A percentile compares a stretch with the other conserved stretches of the same genome.
Evolutionary conservation across 78 protist genomes (phyloP).

Genomic region (Salpingoeca rosetta): DNA sequence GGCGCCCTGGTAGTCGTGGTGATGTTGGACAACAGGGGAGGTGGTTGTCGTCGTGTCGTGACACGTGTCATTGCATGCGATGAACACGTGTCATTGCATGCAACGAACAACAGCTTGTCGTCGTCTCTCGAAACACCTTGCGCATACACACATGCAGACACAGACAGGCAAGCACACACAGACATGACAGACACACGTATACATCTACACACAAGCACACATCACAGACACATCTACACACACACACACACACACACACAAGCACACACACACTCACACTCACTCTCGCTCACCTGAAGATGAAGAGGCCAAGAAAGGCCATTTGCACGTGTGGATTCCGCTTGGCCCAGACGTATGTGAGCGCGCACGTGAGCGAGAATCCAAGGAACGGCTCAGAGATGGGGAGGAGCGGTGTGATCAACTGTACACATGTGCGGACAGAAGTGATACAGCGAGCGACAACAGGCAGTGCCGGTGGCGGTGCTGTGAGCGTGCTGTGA

Average conservation of each 20-base stretch:
- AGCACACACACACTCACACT: too few relatives aligned
- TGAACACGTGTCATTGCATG: background rate
- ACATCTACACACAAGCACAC: too few relatives aligned
- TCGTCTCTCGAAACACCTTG: too few relatives aligned
- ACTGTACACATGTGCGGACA: too few relatives aligned
- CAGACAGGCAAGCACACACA: too few relatives aligned
- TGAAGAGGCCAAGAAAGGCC: slow-evolving; percentile 44
- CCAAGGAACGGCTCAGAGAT: slow-evolving; percentile 13
- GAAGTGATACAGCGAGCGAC: slow-evolving; percentile 25
- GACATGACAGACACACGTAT: too few relatives aligned
- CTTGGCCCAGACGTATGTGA: slow-evolving; percentile 57
- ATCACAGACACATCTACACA: too few relatives aligned
- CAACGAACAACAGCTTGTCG: background rate
- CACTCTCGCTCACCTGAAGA: slow-evolving; percentile 12
- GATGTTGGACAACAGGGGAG: too few relatives aligned
- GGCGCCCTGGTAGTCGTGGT: slow-evolving; percentile 24
- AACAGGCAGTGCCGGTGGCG: background rate
- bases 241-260: too few relatives aligned
- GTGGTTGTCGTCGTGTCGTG: background rate
- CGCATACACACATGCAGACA: too few relatives aligned
- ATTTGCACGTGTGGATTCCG: slow-evolving; percentile 17
- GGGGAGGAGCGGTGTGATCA: background rate
- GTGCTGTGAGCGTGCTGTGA: too few relatives aligned
- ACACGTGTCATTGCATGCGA: background rate
- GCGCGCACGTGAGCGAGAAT: slow-evolving; percentile 43